These are phyloP conservation scores for Eragrostis curvula DNA, from an alignment of 176 grass and related monocot genomes.

Conservation along the genomic window DNA sequence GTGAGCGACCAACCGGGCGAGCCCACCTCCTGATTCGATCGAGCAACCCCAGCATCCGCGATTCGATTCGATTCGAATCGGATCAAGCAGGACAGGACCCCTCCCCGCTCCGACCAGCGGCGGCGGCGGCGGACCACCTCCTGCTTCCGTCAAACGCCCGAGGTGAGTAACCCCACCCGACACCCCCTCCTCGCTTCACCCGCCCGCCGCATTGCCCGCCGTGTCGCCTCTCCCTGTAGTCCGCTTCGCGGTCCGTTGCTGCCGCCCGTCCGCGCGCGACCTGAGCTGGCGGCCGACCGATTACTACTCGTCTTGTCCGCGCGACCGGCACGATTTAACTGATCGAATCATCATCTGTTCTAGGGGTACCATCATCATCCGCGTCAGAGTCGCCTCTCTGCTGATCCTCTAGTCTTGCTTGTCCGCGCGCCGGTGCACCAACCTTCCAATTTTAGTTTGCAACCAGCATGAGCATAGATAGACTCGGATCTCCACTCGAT, in stretches of 20 bases:
- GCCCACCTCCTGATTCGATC: not conserved
- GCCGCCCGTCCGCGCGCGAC: too few relatives aligned
- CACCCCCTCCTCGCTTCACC: not conserved
- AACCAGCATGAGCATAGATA: not conserved
- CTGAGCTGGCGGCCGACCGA: too few relatives aligned
- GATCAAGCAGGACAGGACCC: not conserved
- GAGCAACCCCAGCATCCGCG: too few relatives aligned
- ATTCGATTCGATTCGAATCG: not conserved
- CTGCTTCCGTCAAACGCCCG: too few relatives aligned
- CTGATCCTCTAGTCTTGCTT: too few relatives aligned
- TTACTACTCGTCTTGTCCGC: too few relatives aligned
- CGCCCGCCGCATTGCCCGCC: slow-evolving; percentile 14
- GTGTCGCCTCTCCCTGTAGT: not conserved
- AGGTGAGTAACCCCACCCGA: not conserved
- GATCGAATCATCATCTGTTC: too few relatives aligned
- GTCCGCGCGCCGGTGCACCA: not conserved
- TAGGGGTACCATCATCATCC: too few relatives aligned
- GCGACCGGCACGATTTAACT: not conserved
- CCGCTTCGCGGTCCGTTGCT: not conserved
- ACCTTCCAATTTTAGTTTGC: not conserved
- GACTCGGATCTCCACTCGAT: not conserved
- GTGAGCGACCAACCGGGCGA: not conserved
- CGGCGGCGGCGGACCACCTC: slow-evolving; percentile 2
- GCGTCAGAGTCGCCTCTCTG: too few relatives aligned
- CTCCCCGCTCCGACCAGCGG: not conserved